Evolutionary conservation across 495 filamentous ascomycete genomes (phyloP).

Genomic region (Zalerion maritima): DNA sequence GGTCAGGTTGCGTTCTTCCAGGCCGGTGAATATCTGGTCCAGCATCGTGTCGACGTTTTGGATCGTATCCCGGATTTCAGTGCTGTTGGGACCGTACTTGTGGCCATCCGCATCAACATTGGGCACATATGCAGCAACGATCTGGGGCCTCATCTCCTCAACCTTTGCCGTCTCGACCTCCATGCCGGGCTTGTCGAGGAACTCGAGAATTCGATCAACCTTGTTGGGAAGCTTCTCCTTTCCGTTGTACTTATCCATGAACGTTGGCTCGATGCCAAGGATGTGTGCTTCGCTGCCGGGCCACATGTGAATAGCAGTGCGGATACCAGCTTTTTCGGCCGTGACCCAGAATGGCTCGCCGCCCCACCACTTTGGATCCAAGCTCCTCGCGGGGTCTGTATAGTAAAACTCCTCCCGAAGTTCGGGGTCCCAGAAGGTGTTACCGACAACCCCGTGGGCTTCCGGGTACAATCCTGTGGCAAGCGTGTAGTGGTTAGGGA

Average conservation of each 20-base stretch:
- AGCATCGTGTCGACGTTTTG: slow-evolving; percentile 66
- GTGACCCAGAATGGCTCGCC: slow-evolving; percentile 91
- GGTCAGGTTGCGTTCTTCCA: slow-evolving; percentile 72
- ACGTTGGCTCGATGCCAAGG: slow-evolving; percentile 49
- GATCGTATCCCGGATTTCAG: slow-evolving; percentile 67
- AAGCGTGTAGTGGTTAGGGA: slow-evolving; percentile 94
- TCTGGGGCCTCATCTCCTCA: slow-evolving; percentile 49
- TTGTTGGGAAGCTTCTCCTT: slow-evolving; percentile 60
- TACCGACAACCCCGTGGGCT: slow-evolving; percentile 83
- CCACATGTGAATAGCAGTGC: slow-evolving; percentile 93
- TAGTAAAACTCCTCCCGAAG: slow-evolving; percentile 73
- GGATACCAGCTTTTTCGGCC: slow-evolving; percentile 63
- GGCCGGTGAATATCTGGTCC: slow-evolving; percentile 52
- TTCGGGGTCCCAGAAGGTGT: slow-evolving; percentile 80
- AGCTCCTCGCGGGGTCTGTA: slow-evolving; percentile 53
- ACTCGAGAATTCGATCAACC: slow-evolving; percentile 57
- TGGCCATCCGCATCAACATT: slow-evolving; percentile 81
- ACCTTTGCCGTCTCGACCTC: slow-evolving; percentile 26
- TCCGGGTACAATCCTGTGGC: slow-evolving; percentile 88
- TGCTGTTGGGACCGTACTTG: slow-evolving; percentile 82
- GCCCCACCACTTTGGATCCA: slow-evolving; percentile 82
- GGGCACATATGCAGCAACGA: slow-evolving; percentile 90
- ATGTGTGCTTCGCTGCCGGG: slow-evolving; percentile 82
- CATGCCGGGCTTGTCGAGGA: slow-evolving; percentile 66
- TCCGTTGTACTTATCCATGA: slow-evolving; percentile 71